Base-by-base conservation (phyloP, 495 filamentous ascomycete species). In the Hypoxylon cercidicola region DNA sequence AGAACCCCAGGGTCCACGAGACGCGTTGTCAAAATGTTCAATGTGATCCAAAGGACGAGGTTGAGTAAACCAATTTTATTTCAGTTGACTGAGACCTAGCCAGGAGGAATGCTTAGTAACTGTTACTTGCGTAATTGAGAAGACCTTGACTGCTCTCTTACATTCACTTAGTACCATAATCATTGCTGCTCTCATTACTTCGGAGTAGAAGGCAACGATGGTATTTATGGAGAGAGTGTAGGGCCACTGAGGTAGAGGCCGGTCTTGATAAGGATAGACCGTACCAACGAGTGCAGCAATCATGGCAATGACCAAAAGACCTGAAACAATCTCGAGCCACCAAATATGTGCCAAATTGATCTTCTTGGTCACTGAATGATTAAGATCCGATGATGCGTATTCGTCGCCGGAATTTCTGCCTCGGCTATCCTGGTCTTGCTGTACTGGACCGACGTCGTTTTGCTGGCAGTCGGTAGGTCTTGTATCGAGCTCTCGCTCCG, bases 1-100 rank as follows among this genome's bases (percentile, higher is more conserved):
- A 13, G 68, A 61, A 4, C 69, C 69, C 55, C 56, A 65, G 4
- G 50, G 47, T 16, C 65, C 69, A n/a, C 65, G 55, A 13, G 60
- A 65, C 1, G 69, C 69, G 16, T 59, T 52, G 23, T 71, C 69
- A 35, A 51, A 68, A 37, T 40, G 25, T 16, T 55, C 69, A 5
- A 71, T 39, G 19, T 71, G 21, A 13, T 46, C 34, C 13, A 71
- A 41, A 39, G 60, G 53, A 8, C 64, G 57, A 37, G 59, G 59
- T 5, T 48, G n/a, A 2, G 35, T 41, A 46, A 74, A 75, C 73
- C 73, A 75, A 6, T 46, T 40, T 71, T 71, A 75, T 57, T 75
- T 75, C 25, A 75, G 35, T 51, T 74, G 70, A 9, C 72, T 65
- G 0, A 74, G 47, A 30, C 70, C 67, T 70, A 21, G 13, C 2